Percentiles rank a stretch among this genome's conserved stretches.
Conservation (phyloP, 1,284 basidiomycete genomes). For the Termitomyces sp. region DNA sequence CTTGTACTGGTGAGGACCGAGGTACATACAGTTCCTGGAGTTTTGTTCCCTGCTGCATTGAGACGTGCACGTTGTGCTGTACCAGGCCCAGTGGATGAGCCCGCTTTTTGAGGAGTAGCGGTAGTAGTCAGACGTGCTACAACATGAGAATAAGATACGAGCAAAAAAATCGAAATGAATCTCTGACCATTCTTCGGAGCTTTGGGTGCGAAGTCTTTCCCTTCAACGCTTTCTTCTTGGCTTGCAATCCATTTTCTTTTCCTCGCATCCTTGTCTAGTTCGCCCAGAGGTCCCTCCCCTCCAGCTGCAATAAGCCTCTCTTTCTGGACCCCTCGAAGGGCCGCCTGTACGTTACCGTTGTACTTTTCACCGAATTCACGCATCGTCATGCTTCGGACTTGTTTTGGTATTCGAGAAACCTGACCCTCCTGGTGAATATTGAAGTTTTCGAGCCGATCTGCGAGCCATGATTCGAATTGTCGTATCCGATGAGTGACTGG, state of each 20-base stretch:
- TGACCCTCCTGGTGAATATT: constrained; percentile 68
- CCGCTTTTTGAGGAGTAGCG: constrained; percentile 50
- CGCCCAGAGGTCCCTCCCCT: constrained; percentile 39
- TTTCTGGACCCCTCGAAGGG: constrained; percentile 59
- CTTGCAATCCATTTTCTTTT: constrained; percentile 71
- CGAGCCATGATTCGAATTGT: constrained; percentile 68
- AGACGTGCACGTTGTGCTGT: constrained; percentile 44
- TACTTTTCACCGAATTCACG: constrained; percentile 74
- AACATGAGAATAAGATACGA: background rate
- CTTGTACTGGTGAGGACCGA: constrained; percentile 1
- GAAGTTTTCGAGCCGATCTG: constrained; percentile 66
- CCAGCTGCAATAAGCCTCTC: constrained; percentile 46
- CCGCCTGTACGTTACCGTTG: constrained; percentile 65
- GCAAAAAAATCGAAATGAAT: background rate
- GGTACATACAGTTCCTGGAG: constrained; percentile 45
- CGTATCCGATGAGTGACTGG: constrained; percentile 65
- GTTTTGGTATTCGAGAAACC: constrained; percentile 68
- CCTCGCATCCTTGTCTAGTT: constrained; percentile 60
- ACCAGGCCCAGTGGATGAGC: constrained; percentile 43
- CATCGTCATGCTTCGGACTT: constrained; percentile 66
- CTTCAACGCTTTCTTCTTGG: constrained; percentile 41
- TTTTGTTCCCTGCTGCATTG: constrained; percentile 35
- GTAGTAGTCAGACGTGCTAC: constrained; percentile 46
- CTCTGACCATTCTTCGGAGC: constrained; percentile 54
- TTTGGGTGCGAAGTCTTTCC: constrained; percentile 36